These are phyloP conservation scores for Acacia acuminata DNA, from an alignment of 306 rosid species.

Conservation along the genomic window DNA sequence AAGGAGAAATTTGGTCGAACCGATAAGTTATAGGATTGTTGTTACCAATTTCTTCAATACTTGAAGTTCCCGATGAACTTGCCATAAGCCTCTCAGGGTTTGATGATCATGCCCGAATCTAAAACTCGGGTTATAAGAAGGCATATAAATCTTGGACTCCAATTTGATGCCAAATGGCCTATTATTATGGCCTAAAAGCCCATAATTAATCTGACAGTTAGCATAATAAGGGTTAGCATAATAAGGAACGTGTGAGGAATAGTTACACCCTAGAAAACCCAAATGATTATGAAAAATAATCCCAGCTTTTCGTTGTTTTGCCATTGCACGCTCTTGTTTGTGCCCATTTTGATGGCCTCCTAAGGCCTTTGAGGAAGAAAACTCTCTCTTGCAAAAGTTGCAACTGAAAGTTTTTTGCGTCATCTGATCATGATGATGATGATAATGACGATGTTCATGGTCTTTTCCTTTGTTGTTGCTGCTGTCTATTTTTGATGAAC, in stretches of 20 bases:
- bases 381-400: too few species aligned
- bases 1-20: conserved; percentile 5
- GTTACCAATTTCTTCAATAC: neutral
- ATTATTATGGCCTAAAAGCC: conserved; percentile 34
- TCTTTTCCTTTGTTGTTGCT: neutral
- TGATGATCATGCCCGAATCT: conserved; percentile 3
- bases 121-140: conserved; percentile 20
- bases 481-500: conserved; percentile 13
- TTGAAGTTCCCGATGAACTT: neutral
- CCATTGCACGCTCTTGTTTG: conserved; percentile 71
- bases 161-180: conserved; percentile 45
- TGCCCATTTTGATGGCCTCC: conserved; percentile 86
- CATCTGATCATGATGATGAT: neutral
- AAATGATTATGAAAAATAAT: too few species aligned
- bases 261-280: too few species aligned
- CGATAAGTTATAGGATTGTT: neutral
- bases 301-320: conserved; percentile 65
- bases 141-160: conserved; percentile 64
- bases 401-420: too few species aligned
- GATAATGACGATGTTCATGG: neutral
- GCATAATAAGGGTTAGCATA: conserved; percentile 38
- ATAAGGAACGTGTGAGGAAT: too few species aligned
- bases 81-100: neutral
- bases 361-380: conserved; percentile 76
- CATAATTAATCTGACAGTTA: neutral